Base-by-base conservation (phyloP, 2,329 filamentous ascomycete species). In the Pyricularia pennisetigena region DNA sequence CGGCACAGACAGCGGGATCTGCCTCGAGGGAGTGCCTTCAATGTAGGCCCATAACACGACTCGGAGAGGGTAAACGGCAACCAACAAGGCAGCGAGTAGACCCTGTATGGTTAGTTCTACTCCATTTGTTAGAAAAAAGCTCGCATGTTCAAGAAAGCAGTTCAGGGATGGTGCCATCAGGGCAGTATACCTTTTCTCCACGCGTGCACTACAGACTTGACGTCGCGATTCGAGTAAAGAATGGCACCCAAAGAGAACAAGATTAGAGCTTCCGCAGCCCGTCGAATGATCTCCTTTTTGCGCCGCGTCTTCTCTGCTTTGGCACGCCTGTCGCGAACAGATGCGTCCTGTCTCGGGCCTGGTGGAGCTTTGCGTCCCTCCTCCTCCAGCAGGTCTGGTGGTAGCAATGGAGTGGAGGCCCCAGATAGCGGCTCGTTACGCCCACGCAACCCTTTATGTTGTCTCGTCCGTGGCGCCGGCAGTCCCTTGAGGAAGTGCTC, bases 401-500 rank as follows among this genome's bases (percentile, higher is more conserved):
- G 86, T 10, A 83, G 78, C 63, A 85, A 72, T 1, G 86, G 87
- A 10, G 86, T 88, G 1, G 85, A 84, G 3, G 81, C 75, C 7
- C 83, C 83, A 0, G 87, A 89, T 2, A 84, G 73, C 3, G 74
- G 75, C 73, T 84, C 88, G 72, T 86, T 83, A 69, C 77, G 79
- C 69, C 86, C 89, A 69, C 90, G 85, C 65, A 97, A 78, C 8
- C 93, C 94, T 79, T 97, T 97, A 75, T 91, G 89, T 35, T 87
- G 83, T 70, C 88, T 85, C 9, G 84, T 73, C n/a, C 85, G 89
- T 2, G 94, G 91, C 2, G 94, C 92, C 1, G 94, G 94, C 26
- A 97, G 80, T 0, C 93, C 91, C 76, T 90, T 95, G 68, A 97
- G 82, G 72, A 94, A 89, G 71, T 94, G 91, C 77, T 98, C 94